Evolutionary conservation across 768 basidiomycete species (phyloP), one percentile per base, ranked within the genome.

Genomic region (Boletus subparvulus): DNA sequence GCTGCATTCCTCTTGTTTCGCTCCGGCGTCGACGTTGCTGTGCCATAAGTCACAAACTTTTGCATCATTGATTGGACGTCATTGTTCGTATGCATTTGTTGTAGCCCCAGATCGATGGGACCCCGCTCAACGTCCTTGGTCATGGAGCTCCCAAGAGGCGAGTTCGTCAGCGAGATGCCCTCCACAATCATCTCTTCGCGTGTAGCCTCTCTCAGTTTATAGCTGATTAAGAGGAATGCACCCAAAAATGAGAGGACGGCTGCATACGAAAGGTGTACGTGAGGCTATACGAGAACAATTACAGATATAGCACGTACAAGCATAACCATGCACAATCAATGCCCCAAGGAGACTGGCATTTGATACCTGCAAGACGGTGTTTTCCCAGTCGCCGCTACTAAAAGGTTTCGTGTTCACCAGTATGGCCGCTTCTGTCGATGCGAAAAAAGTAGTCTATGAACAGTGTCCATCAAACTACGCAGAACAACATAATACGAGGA

Each of bases 381-480:
- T 55, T 2, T 9, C 28, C n/a, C n/a, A 59, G 14, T 67, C 61
- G 28, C 41, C 49, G 14, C 59, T 62, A 12, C 21, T 47, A 0
- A 35, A 35, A 4, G 78, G 78, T 7, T 74, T 74, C 0, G 80
- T 69, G 54, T 73, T 80, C 26, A 76, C 75, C 9, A 85, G 69
- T 65, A 85, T 70, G 24, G 78, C 79, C 0, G 81, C 79, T 65
- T 85, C 83, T 19, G 77, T 80, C 0, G 83, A 78, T 1, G 83
- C 84, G 52, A 85, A 85, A 66, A 85, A 85, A 0, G 83, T 85
- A 0, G 83, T 83, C 83, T 85, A 55, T 16, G 33, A 21, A 41
- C n/a, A 8, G 16, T 50, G 17, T 40, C 9, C 6, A 13, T 59
- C 30, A 53, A 33, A 54, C 28, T 32, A 30, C 11, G 41, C 28